Percentiles rank a stretch among this genome's conserved stretches.
Conservation (phyloP, 768 basidiomycete genomes). For the Dioszegia crocea region DNA sequence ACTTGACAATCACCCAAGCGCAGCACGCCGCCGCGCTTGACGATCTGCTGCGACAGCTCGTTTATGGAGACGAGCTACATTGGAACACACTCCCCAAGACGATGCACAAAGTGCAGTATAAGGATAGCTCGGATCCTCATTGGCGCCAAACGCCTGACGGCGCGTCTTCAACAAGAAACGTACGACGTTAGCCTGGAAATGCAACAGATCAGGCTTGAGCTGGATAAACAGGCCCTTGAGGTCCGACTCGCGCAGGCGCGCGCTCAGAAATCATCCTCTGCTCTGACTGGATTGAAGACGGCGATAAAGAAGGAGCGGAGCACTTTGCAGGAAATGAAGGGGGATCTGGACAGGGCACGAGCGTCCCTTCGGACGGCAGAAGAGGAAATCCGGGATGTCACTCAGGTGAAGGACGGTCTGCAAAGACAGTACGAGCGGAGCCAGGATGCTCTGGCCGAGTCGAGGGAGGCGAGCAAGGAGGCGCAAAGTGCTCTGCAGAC, state of each 20-base stretch:
- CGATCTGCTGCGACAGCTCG: neutral
- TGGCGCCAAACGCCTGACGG: neutral
- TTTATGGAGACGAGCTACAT: neutral
- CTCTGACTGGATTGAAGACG: too few relatives aligned
- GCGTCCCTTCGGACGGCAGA: too few relatives aligned
- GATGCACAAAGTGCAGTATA: neutral
- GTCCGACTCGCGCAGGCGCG: neutral
- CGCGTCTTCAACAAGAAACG: neutral
- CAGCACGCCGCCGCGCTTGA: conserved; percentile 4
- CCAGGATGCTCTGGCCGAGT: too few relatives aligned
- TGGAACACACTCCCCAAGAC: neutral
- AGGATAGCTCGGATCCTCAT: neutral
- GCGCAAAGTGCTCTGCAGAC: too few relatives aligned
- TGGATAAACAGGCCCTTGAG: neutral
- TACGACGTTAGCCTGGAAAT: neutral
- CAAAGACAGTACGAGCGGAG: too few relatives aligned
- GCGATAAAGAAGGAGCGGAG: too few relatives aligned
- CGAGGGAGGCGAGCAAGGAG: too few relatives aligned
- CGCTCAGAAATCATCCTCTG: too few relatives aligned
- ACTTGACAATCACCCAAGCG: neutral
- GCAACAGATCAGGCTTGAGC: neutral
- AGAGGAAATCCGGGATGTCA: too few relatives aligned
- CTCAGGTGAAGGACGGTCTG: too few relatives aligned
- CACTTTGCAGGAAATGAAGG: too few relatives aligned
- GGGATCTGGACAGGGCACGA: too few relatives aligned